Evolutionary conservation across 1,284 basidiomycete genomes (phyloP).

Genomic region (Irpex sp.): DNA sequence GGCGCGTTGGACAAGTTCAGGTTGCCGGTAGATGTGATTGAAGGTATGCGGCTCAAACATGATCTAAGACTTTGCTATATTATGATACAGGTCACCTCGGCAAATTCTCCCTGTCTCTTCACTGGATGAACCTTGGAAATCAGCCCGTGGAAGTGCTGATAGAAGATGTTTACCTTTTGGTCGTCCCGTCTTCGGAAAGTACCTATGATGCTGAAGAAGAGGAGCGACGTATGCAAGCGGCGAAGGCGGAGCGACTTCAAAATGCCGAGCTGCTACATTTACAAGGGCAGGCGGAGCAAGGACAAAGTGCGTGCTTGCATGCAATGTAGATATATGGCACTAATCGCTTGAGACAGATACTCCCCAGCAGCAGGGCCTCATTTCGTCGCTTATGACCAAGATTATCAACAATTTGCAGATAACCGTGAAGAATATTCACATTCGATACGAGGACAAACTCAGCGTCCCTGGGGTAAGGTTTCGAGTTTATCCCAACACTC

Average conservation of each 20-base stretch:
- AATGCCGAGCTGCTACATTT: conserved; percentile 87
- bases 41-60: conserved; percentile 53
- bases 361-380: conserved; percentile 77
- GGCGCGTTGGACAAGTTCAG: conserved; percentile 95
- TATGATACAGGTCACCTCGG: conserved; percentile 81
- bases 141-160: conserved; percentile 91
- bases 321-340: conserved; percentile 1
- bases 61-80: neutral
- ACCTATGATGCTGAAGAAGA: conserved; percentile 84
- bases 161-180: conserved; percentile 94
- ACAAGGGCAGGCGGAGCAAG: conserved; percentile 54
- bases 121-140: conserved; percentile 93
- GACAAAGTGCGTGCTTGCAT: conserved; percentile 35
- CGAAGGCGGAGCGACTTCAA: conserved; percentile 87
- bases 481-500: neutral
- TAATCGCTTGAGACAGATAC: conserved; percentile 39
- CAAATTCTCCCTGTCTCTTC: conserved; percentile 88
- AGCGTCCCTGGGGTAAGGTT: conserved; percentile 84
- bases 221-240: conserved; percentile 76
- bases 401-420: conserved; percentile 97
- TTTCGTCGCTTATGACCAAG: conserved; percentile 85
- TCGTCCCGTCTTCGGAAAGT: conserved; percentile 77
- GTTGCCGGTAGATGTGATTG: conserved; percentile 93
- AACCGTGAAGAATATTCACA: conserved; percentile 91
- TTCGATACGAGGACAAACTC: conserved; percentile 94